phyloP scores from a whole-genome alignment of 2,329 filamentous ascomycete species.

The Xylaria sp. region DNA sequence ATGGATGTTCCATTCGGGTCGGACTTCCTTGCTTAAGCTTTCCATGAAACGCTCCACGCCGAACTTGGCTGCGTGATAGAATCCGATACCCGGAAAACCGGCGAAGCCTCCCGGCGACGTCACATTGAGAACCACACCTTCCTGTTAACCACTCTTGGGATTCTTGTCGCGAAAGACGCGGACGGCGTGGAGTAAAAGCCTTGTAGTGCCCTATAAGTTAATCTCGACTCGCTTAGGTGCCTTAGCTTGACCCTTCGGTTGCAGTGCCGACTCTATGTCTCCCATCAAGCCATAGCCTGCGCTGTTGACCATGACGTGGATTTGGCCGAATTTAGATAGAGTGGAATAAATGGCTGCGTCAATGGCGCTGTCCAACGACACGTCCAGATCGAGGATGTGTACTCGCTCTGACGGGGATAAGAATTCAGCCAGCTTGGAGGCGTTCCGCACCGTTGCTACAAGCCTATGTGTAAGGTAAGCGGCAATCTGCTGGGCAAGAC shows the following conservation, averaged over 20 bases:
- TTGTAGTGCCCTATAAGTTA: conserved; percentile 39
- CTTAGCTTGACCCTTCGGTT: conserved; percentile 20
- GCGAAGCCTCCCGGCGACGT: conserved; percentile 30
- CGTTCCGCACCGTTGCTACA: conserved; percentile 51
- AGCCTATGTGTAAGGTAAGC: conserved; percentile 48
- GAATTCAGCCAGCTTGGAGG: conserved; percentile 9
- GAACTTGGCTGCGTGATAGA: conserved; percentile 36
- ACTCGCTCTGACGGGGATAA: conserved; percentile 9
- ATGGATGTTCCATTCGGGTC: conserved; percentile 34
- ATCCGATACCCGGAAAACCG: conserved; percentile 31
- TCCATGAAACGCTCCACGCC: conserved; percentile 32
- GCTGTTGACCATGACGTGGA: conserved; percentile 27
- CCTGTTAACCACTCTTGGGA: conserved; percentile 29
- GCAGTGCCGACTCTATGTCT: conserved; percentile 23
- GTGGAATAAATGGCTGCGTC: conserved; percentile 24
- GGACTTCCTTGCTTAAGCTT: conserved; percentile 29
- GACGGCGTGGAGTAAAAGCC: conserved; percentile 37
- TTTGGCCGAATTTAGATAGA: conserved; percentile 26
- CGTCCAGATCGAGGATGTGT: conserved; percentile 24
- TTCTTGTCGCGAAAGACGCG: conserved; percentile 40
- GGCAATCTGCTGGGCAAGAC: conserved; percentile 47
- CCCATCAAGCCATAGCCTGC: conserved; percentile 25
- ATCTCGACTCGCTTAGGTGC: conserved; percentile 39
- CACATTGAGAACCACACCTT: conserved; percentile 32
- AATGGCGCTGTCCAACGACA: conserved; percentile 23